These are phyloP conservation scores for Claviceps sp. DNA, from an alignment of 2,329 filamentous ascomycete species.

Conservation along the genomic window DNA sequence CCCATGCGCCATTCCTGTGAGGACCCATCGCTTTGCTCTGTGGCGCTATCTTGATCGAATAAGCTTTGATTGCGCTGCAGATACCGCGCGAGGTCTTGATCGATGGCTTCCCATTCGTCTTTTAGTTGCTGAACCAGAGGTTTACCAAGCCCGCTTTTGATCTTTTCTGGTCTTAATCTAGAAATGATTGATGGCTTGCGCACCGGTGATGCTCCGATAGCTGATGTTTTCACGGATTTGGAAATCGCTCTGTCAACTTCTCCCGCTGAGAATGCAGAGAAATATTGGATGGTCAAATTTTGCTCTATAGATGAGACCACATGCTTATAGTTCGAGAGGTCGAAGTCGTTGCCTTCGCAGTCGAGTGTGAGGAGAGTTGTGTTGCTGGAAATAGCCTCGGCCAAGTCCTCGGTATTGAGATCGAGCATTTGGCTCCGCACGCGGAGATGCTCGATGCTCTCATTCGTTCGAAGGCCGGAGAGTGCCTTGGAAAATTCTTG, in stretches of 20 bases:
- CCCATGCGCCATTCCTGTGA: constrained; percentile 9
- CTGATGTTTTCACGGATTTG: constrained; percentile 19
- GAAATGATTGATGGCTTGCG: constrained; percentile 23
- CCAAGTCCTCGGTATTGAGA: constrained; percentile 38
- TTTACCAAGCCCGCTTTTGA: constrained; percentile 15
- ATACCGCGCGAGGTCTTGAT: constrained; percentile 19
- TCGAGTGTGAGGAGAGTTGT: constrained; percentile 37
- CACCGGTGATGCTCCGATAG: constrained; percentile 13
- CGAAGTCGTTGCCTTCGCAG: constrained; percentile 41
- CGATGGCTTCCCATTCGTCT: constrained; percentile 25
- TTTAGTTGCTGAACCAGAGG: constrained; percentile 23
- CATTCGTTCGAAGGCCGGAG: constrained; percentile 31
- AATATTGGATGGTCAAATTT: constrained; percentile 30
- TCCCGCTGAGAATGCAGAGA: constrained; percentile 26
- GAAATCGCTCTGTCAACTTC: constrained; percentile 23
- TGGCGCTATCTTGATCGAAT: constrained; percentile 11
- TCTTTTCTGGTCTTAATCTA: constrained; percentile 20
- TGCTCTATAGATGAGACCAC: constrained; percentile 29
- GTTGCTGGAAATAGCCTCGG: constrained; percentile 35
- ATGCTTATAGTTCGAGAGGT: constrained; percentile 35
- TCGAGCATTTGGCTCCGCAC: constrained; percentile 43
- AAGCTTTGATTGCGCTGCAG: constrained; percentile 22
- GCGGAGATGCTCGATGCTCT: constrained; percentile 33
- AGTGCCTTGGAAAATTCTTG: constrained; percentile 38
- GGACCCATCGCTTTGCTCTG: constrained; percentile 13